Base-by-base conservation (phyloP, 306 rosid species). In the Albizia julibrissin region DNA sequence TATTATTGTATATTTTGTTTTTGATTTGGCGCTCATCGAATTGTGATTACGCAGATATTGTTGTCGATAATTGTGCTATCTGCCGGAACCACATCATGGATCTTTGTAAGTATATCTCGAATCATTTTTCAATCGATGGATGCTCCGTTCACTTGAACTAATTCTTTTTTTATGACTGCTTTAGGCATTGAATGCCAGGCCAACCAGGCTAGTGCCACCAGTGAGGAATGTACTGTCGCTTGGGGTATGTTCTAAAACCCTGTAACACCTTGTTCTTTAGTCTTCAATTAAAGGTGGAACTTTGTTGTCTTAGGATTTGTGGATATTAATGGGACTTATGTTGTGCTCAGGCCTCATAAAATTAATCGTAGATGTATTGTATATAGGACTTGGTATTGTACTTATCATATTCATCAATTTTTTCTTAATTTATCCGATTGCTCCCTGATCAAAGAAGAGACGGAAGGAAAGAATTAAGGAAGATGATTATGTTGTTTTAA, bases 11-110 rank as follows among this genome's bases (percentile, higher is more conserved):
- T 69, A 1, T 40, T n/a, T 34, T 40, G 10, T 69, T n/a, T 40
- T 21, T 71, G 18, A 43, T 43, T 70, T 71, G 75, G 21, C 24
- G 39, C 34, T 10, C n/a, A 49, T 71, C 39, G 12, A 44, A 22
- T 24, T 44, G 37, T 44, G 58, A 43, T 43, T 43, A 3, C 12
- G 92, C 91, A 95, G 97, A 95, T 78, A 95, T 95, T 65, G 95
- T 91, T 52, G 99, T 95, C n/a, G 99, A 95, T 75, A 93, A 93
- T 72, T 93, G 99, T 62, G 99, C 99, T 40, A 95, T 95, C 65
- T 95, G 95, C 84, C 79, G 97, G 75, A 95, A 95, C 85, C 99
- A 95, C 81, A 93, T 95, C 84, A 93, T 91, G 97, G 99, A 95
- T 90, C 99, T 90, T 5, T 95, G 98, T 93, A 82, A 87, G 95